Evolutionary conservation across 2,329 filamentous ascomycete genomes (phyloP), one percentile per base, ranked within the genome.

Genomic region (Celoporthe dispersa): DNA sequence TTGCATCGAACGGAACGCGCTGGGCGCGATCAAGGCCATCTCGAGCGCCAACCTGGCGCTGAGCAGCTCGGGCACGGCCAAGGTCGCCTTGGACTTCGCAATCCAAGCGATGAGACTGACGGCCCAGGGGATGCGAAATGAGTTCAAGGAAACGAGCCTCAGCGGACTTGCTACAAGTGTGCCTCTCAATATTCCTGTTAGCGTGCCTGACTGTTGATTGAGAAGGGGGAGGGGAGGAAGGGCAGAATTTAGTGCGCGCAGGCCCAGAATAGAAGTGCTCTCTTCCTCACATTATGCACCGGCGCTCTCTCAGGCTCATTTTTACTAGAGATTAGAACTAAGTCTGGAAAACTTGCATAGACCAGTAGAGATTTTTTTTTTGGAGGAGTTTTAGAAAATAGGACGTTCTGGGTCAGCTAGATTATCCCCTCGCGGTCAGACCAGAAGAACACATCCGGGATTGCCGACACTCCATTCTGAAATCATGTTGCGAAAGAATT

Each of bases 61-160:
- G 51, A 84, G 82, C 68, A 82, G 82, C 75, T 78, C 81, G 0
- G 82, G 82, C 6, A 84, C 80, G 5, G 82, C 83, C 66, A 84
- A 84, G 76, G 84, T 86, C 16, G 78, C 83, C 35, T 79, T 86
- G 4, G 84, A 86, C 68, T 84, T 85, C 68, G 84, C 84, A 7
- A 85, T 86, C 66, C 80, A 81, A 6, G 84, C 84, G 8, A 86
- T 86, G 84, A 78, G 84, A 0, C 72, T 86, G 19, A 86, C 84
- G 0, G 84, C 84, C 3, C 80, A 84, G 76, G 84, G 84, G 0
- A 86, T 86, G 84, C 78, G 84, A 41, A 85, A 85, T 48, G 84
- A 86, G 76, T 86, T 86, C 75, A 86, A 86, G 78, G 84, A 86
- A 77, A 86, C 84, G 3, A 85, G 83, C 71, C 74, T 86, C 35